Percentiles rank a stretch among this genome's conserved stretches.
Evolutionary conservation across 1,284 basidiomycete genomes (phyloP).

Genomic region (Trichosporon sp.): DNA sequence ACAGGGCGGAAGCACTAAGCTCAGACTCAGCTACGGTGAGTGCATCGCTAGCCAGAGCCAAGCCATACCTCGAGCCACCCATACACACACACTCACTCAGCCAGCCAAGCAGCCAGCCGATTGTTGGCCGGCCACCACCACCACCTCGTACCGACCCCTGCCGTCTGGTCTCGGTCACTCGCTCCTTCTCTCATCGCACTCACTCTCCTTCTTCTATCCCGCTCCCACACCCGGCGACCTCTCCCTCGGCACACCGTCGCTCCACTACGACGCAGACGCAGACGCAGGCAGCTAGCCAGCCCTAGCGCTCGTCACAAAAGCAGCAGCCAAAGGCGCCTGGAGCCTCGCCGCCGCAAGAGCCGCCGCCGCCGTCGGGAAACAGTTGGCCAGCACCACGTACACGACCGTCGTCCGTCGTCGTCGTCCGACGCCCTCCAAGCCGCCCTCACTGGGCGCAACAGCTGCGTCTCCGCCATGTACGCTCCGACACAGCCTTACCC

Average conservation of each 20-base stretch:
- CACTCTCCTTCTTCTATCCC: background rate
- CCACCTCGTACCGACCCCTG: background rate
- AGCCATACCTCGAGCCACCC: too few species aligned
- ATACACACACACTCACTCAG: background rate
- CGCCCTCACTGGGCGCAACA: background rate
- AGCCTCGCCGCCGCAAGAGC: constrained; percentile 1
- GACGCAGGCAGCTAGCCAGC: background rate
- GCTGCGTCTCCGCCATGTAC: background rate
- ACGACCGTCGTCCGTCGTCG: background rate
- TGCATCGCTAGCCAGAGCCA: background rate
- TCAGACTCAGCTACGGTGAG: background rate
- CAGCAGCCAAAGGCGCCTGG: background rate
- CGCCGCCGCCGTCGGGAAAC: too few species aligned
- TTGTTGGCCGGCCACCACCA: background rate
- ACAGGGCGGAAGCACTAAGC: background rate
- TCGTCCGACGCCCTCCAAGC: too few species aligned
- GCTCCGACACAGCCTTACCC: constrained; percentile 1
- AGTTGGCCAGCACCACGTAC: background rate
- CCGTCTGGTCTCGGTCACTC: background rate
- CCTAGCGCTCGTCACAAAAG: background rate
- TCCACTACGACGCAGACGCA: too few species aligned
- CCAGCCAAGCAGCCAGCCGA: background rate
- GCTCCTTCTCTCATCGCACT: background rate
- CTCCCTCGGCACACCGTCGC: background rate
- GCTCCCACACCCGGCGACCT: background rate